A percentile compares a stretch with the other conserved stretches of the same genome.
These are phyloP conservation scores for Chamaecrista fasciculata DNA, from an alignment of 306 rosid species.

Conservation along the genomic window DNA sequence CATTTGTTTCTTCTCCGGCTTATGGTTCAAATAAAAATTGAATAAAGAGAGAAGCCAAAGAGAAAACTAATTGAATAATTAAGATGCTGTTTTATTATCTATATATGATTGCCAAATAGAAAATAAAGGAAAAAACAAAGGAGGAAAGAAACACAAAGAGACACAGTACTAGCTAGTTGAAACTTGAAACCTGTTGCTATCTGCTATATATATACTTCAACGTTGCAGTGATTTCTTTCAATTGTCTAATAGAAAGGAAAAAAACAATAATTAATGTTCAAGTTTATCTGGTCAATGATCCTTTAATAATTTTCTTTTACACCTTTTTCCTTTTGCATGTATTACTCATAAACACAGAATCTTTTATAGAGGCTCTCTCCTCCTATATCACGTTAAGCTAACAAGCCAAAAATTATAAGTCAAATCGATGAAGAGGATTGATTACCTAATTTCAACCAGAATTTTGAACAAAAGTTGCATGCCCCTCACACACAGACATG, in stretches of 20 bases:
- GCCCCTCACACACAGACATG: background rate
- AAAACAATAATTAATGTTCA: conserved; percentile 7
- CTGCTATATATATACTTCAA: background rate
- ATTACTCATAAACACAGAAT: conserved; percentile 12
- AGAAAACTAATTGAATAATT: background rate
- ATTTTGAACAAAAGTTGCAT: background rate
- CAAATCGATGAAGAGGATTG: background rate
- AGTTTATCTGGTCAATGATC: background rate
- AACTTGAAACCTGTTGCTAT: background rate
- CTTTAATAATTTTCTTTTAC: conserved; percentile 21
- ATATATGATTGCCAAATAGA: background rate
- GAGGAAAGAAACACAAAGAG: background rate
- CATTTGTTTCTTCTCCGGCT: no score
- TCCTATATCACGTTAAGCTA: conserved; percentile 30
- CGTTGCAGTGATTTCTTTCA: background rate
- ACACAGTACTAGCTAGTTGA: no score
- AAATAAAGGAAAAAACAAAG: background rate
- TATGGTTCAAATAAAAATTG: background rate
- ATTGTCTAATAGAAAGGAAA: conserved; percentile 1
- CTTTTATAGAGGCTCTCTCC: conserved; percentile 19
- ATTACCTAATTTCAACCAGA: background rate
- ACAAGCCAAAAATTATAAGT: conserved; percentile 7
- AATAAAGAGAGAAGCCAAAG: background rate
- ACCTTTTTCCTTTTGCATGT: conserved; percentile 24
- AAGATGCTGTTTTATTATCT: no score